Evolutionary conservation across 257 asterid genomes (phyloP).

Genomic region (Gentiana macrophylla): DNA sequence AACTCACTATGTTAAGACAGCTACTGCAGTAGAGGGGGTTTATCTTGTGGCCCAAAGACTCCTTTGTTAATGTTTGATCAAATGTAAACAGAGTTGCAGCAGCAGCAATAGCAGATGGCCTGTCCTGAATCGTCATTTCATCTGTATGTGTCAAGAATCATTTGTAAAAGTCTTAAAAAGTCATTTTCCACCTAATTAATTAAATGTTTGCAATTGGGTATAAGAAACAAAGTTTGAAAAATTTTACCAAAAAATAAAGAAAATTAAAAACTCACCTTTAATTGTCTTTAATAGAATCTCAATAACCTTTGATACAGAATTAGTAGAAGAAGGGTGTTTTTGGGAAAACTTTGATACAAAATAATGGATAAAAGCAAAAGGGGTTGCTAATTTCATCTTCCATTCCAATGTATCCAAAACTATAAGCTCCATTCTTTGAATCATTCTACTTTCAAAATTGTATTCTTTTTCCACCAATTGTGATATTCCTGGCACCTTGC

Average conservation of each 20-base stretch:
- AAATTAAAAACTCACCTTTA: conserved; percentile 23
- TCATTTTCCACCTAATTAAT: background rate
- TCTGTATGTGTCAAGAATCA: conserved; percentile 19
- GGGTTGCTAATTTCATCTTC: conserved; percentile 41
- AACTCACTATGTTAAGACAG: conserved; percentile 33
- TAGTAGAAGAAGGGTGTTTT: background rate
- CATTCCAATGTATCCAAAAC: conserved; percentile 45
- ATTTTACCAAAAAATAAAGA: background rate
- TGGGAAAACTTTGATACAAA: conserved; percentile 27
- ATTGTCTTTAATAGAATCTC: conserved; percentile 21
- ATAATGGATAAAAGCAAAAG: conserved; percentile 38
- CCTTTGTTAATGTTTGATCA: conserved; percentile 28
- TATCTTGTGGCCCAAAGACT: conserved; percentile 26
- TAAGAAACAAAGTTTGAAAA: too few species aligned
- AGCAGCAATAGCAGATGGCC: conserved; percentile 53
- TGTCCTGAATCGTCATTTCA: conserved; percentile 25
- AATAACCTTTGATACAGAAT: conserved; percentile 14
- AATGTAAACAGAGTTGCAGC: conserved; percentile 49
- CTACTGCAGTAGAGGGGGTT: conserved; percentile 15
- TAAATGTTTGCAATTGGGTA: background rate
- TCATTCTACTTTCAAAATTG: conserved; percentile 27
- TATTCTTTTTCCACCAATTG: conserved; percentile 23
- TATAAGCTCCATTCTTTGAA: conserved; percentile 50
- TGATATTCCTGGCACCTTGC: conserved; percentile 24
- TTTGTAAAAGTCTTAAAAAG: background rate